A percentile compares a stretch with the other conserved stretches of the same genome.
Conservation (phyloP, 768 basidiomycete species). For the Collybia nuda region DNA sequence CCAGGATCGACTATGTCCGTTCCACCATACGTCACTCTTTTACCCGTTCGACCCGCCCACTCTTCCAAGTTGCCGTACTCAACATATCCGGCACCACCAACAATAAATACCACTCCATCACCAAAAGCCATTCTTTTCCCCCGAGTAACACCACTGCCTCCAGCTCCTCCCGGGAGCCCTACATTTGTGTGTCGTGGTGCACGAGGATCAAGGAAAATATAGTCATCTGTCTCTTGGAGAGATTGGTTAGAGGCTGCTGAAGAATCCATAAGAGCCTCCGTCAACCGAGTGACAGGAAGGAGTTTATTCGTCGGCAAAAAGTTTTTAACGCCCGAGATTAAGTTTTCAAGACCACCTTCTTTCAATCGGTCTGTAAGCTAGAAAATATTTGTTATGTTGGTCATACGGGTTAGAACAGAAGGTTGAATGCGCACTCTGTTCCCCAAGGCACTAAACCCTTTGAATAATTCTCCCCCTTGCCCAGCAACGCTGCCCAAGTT, state of each 20-base stretch:
- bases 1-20: constrained; percentile 93
- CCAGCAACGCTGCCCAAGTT: constrained; percentile 56
- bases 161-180: constrained; percentile 53
- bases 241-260: constrained; percentile 92
- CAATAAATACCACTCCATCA: constrained; percentile 90
- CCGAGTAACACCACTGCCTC: constrained; percentile 40
- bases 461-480: constrained; percentile 85
- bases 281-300: constrained; percentile 86
- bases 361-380: constrained; percentile 92
- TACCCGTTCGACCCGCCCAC: constrained; percentile 83
- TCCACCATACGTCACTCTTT: constrained; percentile 89
- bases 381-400: constrained; percentile 3
- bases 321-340: constrained; percentile 97
- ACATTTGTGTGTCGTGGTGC: constrained; percentile 59
- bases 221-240: constrained; percentile 95
- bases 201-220: constrained; percentile 89
- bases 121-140: constrained; percentile 71
- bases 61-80: constrained; percentile 97
- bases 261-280: constrained; percentile 98
- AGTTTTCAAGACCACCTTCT: constrained; percentile 94
- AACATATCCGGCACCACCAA: constrained; percentile 96
- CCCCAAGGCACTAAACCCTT: constrained; percentile 90
- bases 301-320: constrained; percentile 95
- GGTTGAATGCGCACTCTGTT: constrained; percentile 61
- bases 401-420: neutral